These are phyloP conservation scores for Podaxis sp. DNA, from an alignment of 768 basidiomycete species.

Conservation along the genomic window DNA sequence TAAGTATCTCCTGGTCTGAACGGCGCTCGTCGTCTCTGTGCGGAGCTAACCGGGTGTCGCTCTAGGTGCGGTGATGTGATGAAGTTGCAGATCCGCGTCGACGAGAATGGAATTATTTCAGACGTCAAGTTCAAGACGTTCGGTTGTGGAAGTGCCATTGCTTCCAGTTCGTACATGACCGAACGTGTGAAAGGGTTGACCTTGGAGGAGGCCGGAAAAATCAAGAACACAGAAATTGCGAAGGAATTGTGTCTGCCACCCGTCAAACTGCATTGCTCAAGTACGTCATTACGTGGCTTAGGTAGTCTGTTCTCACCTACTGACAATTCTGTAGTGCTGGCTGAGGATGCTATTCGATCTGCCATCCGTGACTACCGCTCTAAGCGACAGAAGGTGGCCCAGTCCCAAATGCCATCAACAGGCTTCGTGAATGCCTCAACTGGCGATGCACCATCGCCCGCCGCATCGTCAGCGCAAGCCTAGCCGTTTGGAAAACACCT, in stretches of 20 bases:
- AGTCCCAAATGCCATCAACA: constrained; percentile 46
- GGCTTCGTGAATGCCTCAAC: constrained; percentile 67
- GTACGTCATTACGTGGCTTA: constrained; percentile 46
- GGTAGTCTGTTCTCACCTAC: constrained; percentile 4
- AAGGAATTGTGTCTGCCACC: constrained; percentile 95
- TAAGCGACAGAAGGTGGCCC: constrained; percentile 61
- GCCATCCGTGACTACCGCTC: constrained; percentile 95
- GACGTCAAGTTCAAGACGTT: constrained; percentile 99
- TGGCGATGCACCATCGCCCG: constrained; percentile 39
- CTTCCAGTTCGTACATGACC: constrained; percentile 97
- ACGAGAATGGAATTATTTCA: constrained; percentile 91
- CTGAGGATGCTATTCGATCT: constrained; percentile 98
- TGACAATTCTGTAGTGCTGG: constrained; percentile 61
- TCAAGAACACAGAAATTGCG: constrained; percentile 99
- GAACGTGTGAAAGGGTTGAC: constrained; percentile 95
- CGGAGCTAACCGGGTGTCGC: constrained; percentile 29
- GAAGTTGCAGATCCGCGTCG: constrained; percentile 98
- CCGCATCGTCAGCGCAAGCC: constrained; percentile 15
- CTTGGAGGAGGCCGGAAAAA: constrained; percentile 91
- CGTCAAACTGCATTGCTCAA: constrained; percentile 94
- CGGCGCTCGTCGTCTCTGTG: constrained; percentile 11
- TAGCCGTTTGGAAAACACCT: not conserved
- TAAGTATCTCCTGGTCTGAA: constrained; percentile 40
- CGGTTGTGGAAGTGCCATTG: constrained; percentile 97
- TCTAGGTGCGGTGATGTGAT: constrained; percentile 94